Percentiles rank a stretch among this genome's conserved stretches.
phyloP scores from a whole-genome alignment of 768 basidiomycete genomes.

The Pleurotus giganteus region DNA sequence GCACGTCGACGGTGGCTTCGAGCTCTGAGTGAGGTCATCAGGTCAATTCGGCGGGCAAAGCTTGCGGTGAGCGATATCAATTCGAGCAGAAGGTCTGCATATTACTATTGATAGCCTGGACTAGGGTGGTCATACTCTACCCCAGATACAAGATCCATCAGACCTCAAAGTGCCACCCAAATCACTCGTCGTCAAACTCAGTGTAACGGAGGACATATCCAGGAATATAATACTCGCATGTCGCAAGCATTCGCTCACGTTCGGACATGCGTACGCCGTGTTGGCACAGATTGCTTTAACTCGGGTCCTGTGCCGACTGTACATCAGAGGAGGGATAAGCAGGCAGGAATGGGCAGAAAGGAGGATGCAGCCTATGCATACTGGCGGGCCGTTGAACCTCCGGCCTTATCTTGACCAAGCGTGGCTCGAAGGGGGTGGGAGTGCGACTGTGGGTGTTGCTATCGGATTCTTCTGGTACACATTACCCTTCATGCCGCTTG shows the following conservation, averaged over 20 bases:
- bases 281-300: conserved; percentile 53
- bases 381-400: conserved; percentile 48
- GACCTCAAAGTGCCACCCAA: neutral
- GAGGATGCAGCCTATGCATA: conserved; percentile 45
- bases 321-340: conserved; percentile 44
- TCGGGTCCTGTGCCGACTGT: conserved; percentile 46
- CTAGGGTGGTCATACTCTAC: conserved; percentile 60
- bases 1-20: conserved; percentile 43
- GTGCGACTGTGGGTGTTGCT: conserved; percentile 37
- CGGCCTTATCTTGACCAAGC: conserved; percentile 45
- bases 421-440: conserved; percentile 47
- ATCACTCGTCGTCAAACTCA: neutral
- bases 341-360: conserved; percentile 53
- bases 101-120: too few relatives aligned
- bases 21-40: conserved; percentile 39
- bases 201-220: neutral
- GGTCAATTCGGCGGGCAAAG: conserved; percentile 27
- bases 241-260: conserved; percentile 40
- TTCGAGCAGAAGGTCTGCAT: neutral
- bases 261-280: conserved; percentile 48
- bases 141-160: conserved; percentile 17
- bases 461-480: conserved; percentile 41
- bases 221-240: conserved; percentile 26
- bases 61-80: conserved; percentile 28
- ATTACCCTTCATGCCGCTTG: conserved; percentile 48